Conservation (phyloP, 228 moss, liverwort and hornwort species). For the Sphagnum magellanicum region DNA sequence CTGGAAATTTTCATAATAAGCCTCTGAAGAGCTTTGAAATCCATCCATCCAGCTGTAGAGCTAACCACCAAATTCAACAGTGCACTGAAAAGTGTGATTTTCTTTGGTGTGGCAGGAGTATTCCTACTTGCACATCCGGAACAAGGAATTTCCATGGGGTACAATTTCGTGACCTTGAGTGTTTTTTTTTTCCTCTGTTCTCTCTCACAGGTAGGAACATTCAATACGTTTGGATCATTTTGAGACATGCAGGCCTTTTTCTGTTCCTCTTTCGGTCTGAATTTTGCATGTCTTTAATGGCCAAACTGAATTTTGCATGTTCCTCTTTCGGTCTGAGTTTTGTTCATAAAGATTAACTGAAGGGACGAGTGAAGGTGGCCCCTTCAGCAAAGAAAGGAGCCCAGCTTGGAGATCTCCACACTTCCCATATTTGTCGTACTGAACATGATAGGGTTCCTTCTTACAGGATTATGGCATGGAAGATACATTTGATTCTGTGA, state of each 20-base stretch:
- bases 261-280: not conserved
- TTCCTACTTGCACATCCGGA: conserved; percentile 48
- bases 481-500: not conserved
- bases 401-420: not conserved
- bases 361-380: not conserved
- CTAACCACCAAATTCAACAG: too few relatives aligned
- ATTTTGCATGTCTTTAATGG: not conserved
- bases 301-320: not conserved
- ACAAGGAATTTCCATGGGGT: conserved; percentile 58
- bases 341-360: not conserved
- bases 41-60: too few relatives aligned
- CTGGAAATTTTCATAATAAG: too few relatives aligned
- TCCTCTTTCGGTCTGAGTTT: not conserved
- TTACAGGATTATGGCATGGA: not conserved
- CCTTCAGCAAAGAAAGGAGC: not conserved
- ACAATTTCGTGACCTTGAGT: not conserved
- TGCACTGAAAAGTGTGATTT: too few relatives aligned
- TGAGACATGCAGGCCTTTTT: not conserved
- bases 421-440: not conserved
- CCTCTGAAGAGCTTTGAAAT: too few relatives aligned
- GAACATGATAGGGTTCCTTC: not conserved
- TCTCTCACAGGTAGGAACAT: not conserved
- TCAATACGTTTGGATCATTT: not conserved
- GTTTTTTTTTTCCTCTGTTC: not conserved
- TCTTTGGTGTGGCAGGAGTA: conserved; percentile 26